phyloP scores from a whole-genome alignment of 768 basidiomycete genomes.

The Russula foetens region DNA sequence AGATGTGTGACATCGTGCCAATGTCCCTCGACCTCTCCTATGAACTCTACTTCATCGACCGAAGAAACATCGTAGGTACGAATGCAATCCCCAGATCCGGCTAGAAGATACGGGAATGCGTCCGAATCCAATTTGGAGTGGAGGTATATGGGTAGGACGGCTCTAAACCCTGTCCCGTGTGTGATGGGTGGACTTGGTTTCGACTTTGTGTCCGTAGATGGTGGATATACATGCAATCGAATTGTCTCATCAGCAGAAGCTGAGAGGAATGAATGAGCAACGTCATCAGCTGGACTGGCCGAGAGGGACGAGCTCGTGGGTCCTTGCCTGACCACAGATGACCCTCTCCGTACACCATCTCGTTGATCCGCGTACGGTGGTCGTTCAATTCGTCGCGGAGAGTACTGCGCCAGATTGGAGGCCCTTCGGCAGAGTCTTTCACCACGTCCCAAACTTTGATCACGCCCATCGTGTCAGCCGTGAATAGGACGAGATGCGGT shows the following conservation, averaged over 20 bases:
- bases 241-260: conserved; percentile 88
- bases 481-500: conserved; percentile 49
- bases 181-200: conserved; percentile 44
- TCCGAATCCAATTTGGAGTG: conserved; percentile 36
- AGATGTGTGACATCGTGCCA: conserved; percentile 83
- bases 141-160: conserved; percentile 59
- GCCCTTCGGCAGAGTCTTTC: conserved; percentile 34
- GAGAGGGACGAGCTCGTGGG: conserved; percentile 13
- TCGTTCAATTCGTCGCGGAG: conserved; percentile 49
- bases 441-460: conserved; percentile 74
- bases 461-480: conserved; percentile 88
- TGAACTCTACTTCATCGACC: conserved; percentile 55
- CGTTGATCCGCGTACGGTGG: conserved; percentile 82
- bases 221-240: conserved; percentile 45
- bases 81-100: conserved; percentile 78
- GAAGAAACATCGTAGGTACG: conserved; percentile 72
- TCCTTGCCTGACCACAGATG: conserved; percentile 84
- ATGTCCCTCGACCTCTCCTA: conserved; percentile 77
- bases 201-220: conserved; percentile 19
- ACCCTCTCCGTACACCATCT: conserved; percentile 54
- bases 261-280: conserved; percentile 25
- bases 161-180: conserved; percentile 60
- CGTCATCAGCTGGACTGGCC: not conserved
- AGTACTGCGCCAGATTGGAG: conserved; percentile 43
- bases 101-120: conserved; percentile 68